These are phyloP conservation scores for Amphicarpaea edgeworthii DNA, from an alignment of 306 rosid genomes.

Conservation along the genomic window DNA sequence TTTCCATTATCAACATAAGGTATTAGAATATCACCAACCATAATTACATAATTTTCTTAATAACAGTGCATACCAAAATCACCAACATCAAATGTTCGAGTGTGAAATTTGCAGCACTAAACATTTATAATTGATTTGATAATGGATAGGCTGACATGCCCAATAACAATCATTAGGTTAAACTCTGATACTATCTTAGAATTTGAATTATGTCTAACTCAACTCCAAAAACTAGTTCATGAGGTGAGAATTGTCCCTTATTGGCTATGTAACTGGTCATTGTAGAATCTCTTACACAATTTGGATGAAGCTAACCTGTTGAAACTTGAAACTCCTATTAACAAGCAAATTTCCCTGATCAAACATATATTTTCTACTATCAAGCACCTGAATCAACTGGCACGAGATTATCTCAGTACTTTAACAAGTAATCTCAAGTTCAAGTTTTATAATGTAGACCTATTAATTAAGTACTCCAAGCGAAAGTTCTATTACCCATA, in stretches of 20 bases:
- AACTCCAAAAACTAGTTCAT: no score
- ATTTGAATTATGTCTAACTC: no score
- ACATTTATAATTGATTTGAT: no score
- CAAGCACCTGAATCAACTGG: no score
- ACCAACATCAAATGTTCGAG: background rate
- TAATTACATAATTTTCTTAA: background rate
- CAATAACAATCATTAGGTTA: background rate
- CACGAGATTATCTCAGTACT: no score
- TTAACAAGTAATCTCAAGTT: no score
- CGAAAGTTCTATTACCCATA: no score
- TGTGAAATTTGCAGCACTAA: background rate
- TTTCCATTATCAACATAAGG: conserved; percentile 12
- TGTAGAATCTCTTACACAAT: background rate
- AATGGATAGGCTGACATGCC: no score
- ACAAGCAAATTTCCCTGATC: background rate
- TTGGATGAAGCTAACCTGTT: background rate
- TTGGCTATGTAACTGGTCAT: background rate
- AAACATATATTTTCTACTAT: background rate
- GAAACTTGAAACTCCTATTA: background rate
- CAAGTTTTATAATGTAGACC: no score
- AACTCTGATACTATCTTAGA: no score
- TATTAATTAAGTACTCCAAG: no score
- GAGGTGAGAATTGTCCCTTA: background rate
- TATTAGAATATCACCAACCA: conserved; percentile 27
- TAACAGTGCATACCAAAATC: background rate